Evolutionary conservation across 768 basidiomycete genomes (phyloP).

Genomic region (Leccinum subtestaceum): DNA sequence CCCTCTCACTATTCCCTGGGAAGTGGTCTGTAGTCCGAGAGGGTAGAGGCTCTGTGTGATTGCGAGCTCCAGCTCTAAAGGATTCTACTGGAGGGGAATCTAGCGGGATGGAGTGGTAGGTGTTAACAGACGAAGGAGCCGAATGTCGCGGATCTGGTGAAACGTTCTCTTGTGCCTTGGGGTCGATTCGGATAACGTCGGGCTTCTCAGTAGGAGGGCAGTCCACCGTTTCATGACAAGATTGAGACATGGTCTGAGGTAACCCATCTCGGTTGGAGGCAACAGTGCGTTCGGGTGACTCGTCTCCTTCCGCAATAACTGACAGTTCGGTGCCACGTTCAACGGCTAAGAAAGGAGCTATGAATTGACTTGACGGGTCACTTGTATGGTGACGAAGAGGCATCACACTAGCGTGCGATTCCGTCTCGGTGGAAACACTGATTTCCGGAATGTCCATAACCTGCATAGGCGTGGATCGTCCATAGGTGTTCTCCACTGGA

Average conservation of each 20-base stretch:
- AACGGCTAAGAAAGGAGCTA: slow-evolving; percentile 20
- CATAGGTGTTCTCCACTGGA: neutral
- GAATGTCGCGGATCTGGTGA: slow-evolving; percentile 17
- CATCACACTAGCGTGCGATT: neutral
- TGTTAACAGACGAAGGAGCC: slow-evolving; percentile 31
- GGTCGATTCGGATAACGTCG: neutral
- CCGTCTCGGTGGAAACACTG: slow-evolving; percentile 5
- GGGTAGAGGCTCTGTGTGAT: slow-evolving; percentile 23
- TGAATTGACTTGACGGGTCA: slow-evolving; percentile 1
- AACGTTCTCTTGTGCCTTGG: slow-evolving; percentile 6
- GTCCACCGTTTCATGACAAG: neutral
- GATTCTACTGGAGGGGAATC: slow-evolving; percentile 32
- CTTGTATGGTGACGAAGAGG: slow-evolving; percentile 2
- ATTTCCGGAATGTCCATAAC: slow-evolving; percentile 6
- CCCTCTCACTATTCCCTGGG: slow-evolving; percentile 7
- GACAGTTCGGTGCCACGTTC: slow-evolving; percentile 50
- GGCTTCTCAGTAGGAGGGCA: neutral
- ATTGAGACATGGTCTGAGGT: neutral
- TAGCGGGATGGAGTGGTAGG: slow-evolving; percentile 39
- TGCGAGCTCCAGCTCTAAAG: slow-evolving; percentile 1
- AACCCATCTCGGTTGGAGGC: neutral
- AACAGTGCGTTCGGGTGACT: slow-evolving; percentile 42
- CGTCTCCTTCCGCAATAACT: slow-evolving; percentile 71
- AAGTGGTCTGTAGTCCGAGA: slow-evolving; percentile 1
- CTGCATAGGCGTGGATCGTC: slow-evolving; percentile 2